Conservation (phyloP, 352 stramenopile species). For the Phytopythium delawarense region DNA sequence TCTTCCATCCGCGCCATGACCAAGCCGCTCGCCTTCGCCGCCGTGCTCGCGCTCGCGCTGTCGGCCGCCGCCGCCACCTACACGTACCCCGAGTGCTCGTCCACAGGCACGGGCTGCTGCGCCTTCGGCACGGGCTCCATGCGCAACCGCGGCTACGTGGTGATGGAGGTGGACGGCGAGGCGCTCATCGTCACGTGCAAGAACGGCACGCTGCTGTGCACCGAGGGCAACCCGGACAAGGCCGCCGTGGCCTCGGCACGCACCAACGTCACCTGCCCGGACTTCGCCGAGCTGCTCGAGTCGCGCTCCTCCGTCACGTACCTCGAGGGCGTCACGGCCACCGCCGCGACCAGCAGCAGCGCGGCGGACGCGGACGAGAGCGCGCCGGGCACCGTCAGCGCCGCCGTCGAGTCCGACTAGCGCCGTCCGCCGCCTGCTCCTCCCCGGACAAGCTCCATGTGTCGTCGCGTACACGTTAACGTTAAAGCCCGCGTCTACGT, state of each 20-base stretch:
- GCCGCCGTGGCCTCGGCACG: conserved; percentile 31
- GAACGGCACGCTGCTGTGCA: conserved; percentile 46
- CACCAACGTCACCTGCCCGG: conserved; percentile 48
- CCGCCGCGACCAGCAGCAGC: background rate
- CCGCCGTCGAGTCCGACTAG: conserved; percentile 14
- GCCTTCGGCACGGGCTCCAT: conserved; percentile 47
- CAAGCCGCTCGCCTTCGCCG: conserved; percentile 10
- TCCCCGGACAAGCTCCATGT: background rate
- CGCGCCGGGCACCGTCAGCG: conserved; percentile 25
- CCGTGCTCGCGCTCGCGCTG: conserved; percentile 16
- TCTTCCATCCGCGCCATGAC: conserved; percentile 18
- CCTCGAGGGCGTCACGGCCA: conserved; percentile 30
- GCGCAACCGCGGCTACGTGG: conserved; percentile 55
- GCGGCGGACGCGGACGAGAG: conserved; percentile 8
- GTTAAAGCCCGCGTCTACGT: background rate
- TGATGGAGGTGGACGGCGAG: conserved; percentile 35
- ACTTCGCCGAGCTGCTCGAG: conserved; percentile 60
- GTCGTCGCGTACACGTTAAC: background rate
- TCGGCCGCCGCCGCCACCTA: conserved; percentile 10
- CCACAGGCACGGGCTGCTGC: conserved; percentile 45
- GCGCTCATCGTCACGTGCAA: conserved; percentile 66
- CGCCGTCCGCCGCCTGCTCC: background rate
- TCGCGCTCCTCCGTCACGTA: conserved; percentile 49
- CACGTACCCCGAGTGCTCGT: conserved; percentile 55
- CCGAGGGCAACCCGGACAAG: conserved; percentile 52